A percentile compares a stretch with the other conserved stretches of the same genome.
Evolutionary conservation across 805 yeast species (phyloP).

Genomic region (Kregervanrija pseudodelftensis): DNA sequence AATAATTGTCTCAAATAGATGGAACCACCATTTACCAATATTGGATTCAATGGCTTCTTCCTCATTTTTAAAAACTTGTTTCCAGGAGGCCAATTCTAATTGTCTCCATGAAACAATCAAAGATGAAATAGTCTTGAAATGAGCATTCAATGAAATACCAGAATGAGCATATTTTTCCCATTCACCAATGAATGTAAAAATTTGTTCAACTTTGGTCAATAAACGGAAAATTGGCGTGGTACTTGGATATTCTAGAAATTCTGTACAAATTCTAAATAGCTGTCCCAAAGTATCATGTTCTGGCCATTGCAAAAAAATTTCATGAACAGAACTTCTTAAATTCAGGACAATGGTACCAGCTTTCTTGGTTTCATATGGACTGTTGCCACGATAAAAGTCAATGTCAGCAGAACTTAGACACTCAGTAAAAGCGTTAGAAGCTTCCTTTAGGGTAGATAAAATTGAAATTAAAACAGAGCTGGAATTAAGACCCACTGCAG

Average conservation of each 20-base stretch:
- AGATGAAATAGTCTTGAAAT: slow-evolving; percentile 51
- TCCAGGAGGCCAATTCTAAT: slow-evolving; percentile 83
- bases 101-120: slow-evolving; percentile 88
- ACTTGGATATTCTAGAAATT: slow-evolving; percentile 55
- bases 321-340: slow-evolving; percentile 37
- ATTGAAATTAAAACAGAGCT: slow-evolving; percentile 30
- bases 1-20: slow-evolving; percentile 75
- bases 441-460: slow-evolving; percentile 26
- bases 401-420: slow-evolving; percentile 19
- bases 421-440: slow-evolving; percentile 25
- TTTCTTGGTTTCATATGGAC: slow-evolving; percentile 49
- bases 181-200: slow-evolving; percentile 74
- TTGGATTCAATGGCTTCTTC: slow-evolving; percentile 38
- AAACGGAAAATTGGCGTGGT: slow-evolving; percentile 69
- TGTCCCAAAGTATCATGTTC: slow-evolving; percentile 87
- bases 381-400: slow-evolving; percentile 63
- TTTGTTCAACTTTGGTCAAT: slow-evolving; percentile 78
- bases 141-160: slow-evolving; percentile 55
- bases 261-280: slow-evolving; percentile 54
- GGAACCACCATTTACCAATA: slow-evolving; percentile 86
- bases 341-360: slow-evolving; percentile 46
- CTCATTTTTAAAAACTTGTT: slow-evolving; percentile 61
- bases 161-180: slow-evolving; percentile 92
- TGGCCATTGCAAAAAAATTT: slow-evolving; percentile 70
- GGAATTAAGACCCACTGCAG: slow-evolving; percentile 18